Conservation (phyloP, 1,284 basidiomycete species). For the Ustilago hordei region DNA sequence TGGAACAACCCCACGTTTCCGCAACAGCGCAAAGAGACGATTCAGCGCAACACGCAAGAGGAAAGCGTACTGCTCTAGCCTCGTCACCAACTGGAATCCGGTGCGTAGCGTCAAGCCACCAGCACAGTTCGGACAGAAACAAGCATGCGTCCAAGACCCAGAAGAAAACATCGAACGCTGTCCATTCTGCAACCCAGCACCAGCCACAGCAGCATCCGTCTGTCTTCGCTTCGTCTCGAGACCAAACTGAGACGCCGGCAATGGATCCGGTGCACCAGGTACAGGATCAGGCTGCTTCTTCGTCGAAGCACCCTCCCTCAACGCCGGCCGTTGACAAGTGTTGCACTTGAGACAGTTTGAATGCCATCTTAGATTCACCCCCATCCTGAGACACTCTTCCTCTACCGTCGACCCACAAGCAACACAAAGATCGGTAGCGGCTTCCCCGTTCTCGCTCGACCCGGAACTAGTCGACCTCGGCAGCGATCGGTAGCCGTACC, state of each 20-base stretch:
- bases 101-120: slow-evolving; percentile 52
- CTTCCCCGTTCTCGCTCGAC: slow-evolving; percentile 62
- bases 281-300: slow-evolving; percentile 39
- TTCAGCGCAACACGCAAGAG: slow-evolving; percentile 93
- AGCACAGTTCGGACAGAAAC: slow-evolving; percentile 81
- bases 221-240: slow-evolving; percentile 53
- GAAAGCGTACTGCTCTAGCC: slow-evolving; percentile 97
- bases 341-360: slow-evolving; percentile 87
- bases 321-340: slow-evolving; percentile 74
- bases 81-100: slow-evolving; percentile 90
- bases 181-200: slow-evolving; percentile 15
- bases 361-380: slow-evolving; percentile 96
- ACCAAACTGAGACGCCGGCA: slow-evolving; percentile 56
- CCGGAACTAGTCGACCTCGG: slow-evolving; percentile 59
- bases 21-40: slow-evolving; percentile 87
- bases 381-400: slow-evolving; percentile 93
- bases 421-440: slow-evolving; percentile 83
- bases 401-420: slow-evolving; percentile 91
- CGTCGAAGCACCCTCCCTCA: slow-evolving; percentile 39
- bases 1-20: slow-evolving; percentile 90
- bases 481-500: slow-evolving; percentile 65
- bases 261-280: slow-evolving; percentile 36
- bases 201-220: slow-evolving; percentile 18
- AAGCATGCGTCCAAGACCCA: slow-evolving; percentile 30
- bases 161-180: slow-evolving; percentile 13